Conservation (phyloP, 2,329 filamentous ascomycete species). For the Xylariales sp. region DNA sequence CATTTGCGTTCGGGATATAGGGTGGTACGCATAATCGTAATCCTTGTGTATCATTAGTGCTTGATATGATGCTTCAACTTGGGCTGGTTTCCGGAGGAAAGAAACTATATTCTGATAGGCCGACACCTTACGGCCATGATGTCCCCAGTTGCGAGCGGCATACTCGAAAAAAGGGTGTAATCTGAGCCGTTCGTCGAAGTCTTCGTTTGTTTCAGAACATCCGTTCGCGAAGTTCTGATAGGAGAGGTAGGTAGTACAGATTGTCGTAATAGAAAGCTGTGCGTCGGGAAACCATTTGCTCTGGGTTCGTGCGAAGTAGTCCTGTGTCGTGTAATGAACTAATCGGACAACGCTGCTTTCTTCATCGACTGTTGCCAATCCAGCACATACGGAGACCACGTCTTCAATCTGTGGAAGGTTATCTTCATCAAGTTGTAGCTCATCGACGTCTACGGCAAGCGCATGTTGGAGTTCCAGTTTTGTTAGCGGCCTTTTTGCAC, state of each 20-base stretch:
- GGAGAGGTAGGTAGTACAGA: slow-evolving; percentile 32
- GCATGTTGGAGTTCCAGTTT: slow-evolving; percentile 35
- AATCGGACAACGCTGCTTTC: slow-evolving; percentile 32
- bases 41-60: background rate
- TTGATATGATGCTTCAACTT: slow-evolving; percentile 4
- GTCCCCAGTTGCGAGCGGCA: slow-evolving; percentile 12
- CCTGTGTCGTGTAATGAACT: slow-evolving; percentile 39
- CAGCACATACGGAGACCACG: slow-evolving; percentile 33
- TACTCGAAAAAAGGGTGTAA: slow-evolving; percentile 9
- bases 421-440: slow-evolving; percentile 26
- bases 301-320: slow-evolving; percentile 32
- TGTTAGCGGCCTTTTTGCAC: slow-evolving; percentile 28
- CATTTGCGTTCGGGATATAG: background rate
- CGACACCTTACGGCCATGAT: slow-evolving; percentile 2
- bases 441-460: slow-evolving; percentile 29
- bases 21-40: background rate
- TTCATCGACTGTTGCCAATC: slow-evolving; percentile 36
- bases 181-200: slow-evolving; percentile 4
- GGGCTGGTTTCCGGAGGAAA: background rate
- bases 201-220: background rate
- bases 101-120: background rate
- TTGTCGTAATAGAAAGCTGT: slow-evolving; percentile 20
- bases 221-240: slow-evolving; percentile 15
- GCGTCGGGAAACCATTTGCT: slow-evolving; percentile 25
- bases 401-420: slow-evolving; percentile 28